These are phyloP conservation scores for Colletotrichum sp. DNA, from an alignment of 2,329 filamentous ascomycete genomes.

Conservation along the genomic window DNA sequence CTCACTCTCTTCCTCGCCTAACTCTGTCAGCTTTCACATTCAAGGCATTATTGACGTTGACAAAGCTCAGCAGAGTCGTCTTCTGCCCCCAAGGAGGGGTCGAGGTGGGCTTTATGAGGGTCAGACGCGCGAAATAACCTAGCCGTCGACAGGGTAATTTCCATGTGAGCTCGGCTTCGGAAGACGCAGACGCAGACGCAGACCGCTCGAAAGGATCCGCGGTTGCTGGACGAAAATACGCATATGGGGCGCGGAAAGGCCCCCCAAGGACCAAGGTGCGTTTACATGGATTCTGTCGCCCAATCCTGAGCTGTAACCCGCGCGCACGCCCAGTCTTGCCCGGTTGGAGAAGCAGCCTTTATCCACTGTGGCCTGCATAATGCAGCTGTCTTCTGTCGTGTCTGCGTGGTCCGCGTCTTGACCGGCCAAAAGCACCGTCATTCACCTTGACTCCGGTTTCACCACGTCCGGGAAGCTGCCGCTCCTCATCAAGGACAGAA, in stretches of 20 bases:
- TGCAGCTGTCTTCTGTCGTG: slow-evolving; percentile 5
- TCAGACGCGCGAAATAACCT: background rate
- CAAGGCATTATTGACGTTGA: background rate
- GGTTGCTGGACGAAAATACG: background rate
- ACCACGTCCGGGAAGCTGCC: background rate
- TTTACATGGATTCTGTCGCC: background rate
- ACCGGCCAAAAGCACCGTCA: background rate
- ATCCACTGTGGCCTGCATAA: slow-evolving; percentile 15
- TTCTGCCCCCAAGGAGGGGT: background rate
- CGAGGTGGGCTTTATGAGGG: background rate
- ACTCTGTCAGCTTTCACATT: slow-evolving; percentile 17
- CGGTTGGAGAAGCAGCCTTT: background rate
- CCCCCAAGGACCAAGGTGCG: background rate
- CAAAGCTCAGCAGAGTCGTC: background rate
- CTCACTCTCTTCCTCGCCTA: background rate
- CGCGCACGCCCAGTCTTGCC: background rate
- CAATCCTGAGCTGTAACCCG: slow-evolving; percentile 1
- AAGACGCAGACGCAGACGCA: background rate
- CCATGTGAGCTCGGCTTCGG: background rate
- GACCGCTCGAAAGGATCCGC: slow-evolving; percentile 5
- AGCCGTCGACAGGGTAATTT: background rate
- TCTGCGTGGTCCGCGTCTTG: background rate
- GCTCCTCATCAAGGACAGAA: background rate
- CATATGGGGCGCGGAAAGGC: background rate
- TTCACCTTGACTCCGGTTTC: background rate